Evolutionary conservation across 192 early-diverging fungal species (phyloP), one percentile per base, ranked within the genome.

Genomic region (Irineochytrium annulatum): DNA sequence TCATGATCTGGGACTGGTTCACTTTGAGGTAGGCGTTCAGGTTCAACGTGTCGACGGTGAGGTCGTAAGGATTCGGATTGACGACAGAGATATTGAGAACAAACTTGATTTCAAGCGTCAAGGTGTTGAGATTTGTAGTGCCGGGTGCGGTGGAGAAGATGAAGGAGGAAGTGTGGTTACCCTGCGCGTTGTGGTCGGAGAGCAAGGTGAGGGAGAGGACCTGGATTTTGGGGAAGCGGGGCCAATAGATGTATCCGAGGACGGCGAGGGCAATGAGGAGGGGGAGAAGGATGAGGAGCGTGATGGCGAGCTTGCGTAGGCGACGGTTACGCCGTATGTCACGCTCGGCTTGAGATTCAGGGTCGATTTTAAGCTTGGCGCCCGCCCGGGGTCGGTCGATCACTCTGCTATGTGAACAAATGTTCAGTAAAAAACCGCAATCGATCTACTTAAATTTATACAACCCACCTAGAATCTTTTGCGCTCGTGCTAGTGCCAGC

Each of bases 11-110:
- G 46, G 46, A 22, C 11, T 24, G 8, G 46, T 49, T 49, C 17
- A 5, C 6, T 14, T 49, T 49, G 11, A 49, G 22, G 46, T 17
- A 22, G 46, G 46, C 46, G 26, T 28, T 58, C 19, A 65, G 16
- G 30, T 57, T 49, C 27, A 65, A 48, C n/a, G 19, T 31, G 17
- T 55, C 46, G 13, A 65, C 51, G 3, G 43, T 29, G 4, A 65
- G 34, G 19, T 51, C 63, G 37, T 65, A 65, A 28, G 17, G 8
- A 34, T 65, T 65, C 16, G 63, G 63, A 34, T 65, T 65, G 56
- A 35, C 57, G 1, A 55, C 57, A 20, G 44, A 44, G 22, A 65
- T 26, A 11, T 46, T 6, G 55, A 65, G 57, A 3, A 17, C 48
- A 19, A 65, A 19, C 43, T 55, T 65, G 43, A 65, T 58, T 55